phyloP scores from a whole-genome alignment of 768 basidiomycete genomes.

The Daedaleopsis nitida region DNA sequence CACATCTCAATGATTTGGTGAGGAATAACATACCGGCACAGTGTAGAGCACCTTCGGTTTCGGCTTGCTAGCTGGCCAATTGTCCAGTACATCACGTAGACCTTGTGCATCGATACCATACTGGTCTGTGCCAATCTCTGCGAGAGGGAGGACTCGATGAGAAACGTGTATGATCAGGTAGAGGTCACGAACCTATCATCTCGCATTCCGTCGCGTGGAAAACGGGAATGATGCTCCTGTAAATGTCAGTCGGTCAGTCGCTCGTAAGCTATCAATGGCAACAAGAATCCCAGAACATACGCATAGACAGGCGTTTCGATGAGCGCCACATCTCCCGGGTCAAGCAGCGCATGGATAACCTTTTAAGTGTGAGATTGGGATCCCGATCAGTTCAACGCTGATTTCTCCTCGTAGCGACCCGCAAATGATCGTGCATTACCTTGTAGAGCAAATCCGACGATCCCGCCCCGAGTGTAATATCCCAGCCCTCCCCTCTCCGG shows the following conservation, averaged over 20 bases:
- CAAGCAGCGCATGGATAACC: constrained; percentile 71
- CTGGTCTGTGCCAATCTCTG: constrained; percentile 80
- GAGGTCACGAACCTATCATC: constrained; percentile 49
- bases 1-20: not conserved
- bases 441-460: constrained; percentile 91
- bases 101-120: constrained; percentile 64
- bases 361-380: constrained; percentile 38
- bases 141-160: not conserved
- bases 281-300: constrained; percentile 31
- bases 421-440: constrained; percentile 41
- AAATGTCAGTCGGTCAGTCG: not conserved
- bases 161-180: not conserved
- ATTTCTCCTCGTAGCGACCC: too few species aligned
- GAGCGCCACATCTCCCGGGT: constrained; percentile 79
- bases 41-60: constrained; percentile 84
- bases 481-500: constrained; percentile 63
- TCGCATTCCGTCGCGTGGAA: constrained; percentile 58
- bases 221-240: constrained; percentile 68
- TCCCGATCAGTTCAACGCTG: too few species aligned
- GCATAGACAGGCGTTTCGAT: constrained; percentile 84
- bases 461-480: constrained; percentile 75
- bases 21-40: constrained; percentile 55
- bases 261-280: constrained; percentile 18
- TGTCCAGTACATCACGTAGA: constrained; percentile 65
- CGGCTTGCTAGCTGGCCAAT: constrained; percentile 71